Percentiles rank a stretch among this genome's conserved stretches.
phyloP scores from a whole-genome alignment of 164 flowering plant species.

The Houttuynia cordata region DNA sequence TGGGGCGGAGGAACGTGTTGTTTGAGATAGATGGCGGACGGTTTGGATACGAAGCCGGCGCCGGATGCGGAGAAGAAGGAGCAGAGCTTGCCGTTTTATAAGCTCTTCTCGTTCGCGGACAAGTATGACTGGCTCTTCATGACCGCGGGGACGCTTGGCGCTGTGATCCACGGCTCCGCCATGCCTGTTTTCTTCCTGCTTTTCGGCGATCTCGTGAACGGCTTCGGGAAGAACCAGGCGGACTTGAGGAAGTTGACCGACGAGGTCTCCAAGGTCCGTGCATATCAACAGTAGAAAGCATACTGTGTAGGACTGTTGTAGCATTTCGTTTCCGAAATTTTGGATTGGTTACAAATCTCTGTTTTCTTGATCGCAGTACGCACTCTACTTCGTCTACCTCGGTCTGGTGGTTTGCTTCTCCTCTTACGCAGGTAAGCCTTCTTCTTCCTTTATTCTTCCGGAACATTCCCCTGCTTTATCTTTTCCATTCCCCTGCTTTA shows the following conservation, averaged over 20 bases:
- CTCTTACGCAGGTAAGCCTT: slow-evolving; percentile 67
- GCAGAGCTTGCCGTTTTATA: slow-evolving; percentile 61
- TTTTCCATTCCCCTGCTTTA: too few relatives aligned
- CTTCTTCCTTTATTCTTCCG: neutral
- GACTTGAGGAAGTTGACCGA: slow-evolving; percentile 64
- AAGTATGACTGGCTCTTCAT: slow-evolving; percentile 63
- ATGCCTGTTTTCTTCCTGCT: slow-evolving; percentile 93
- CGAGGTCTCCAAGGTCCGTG: slow-evolving; percentile 74
- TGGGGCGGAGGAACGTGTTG: neutral
- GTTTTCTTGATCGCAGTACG: slow-evolving; percentile 51
- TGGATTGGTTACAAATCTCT: neutral
- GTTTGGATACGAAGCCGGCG: slow-evolving; percentile 31
- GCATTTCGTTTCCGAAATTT: too few relatives aligned
- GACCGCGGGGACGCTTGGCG: slow-evolving; percentile 76
- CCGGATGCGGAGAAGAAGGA: slow-evolving; percentile 86
- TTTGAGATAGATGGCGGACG: slow-evolving; percentile 41
- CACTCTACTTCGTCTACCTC: slow-evolving; percentile 85
- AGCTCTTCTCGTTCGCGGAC: slow-evolving; percentile 90
- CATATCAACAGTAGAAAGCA: too few relatives aligned
- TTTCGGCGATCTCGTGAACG: slow-evolving; percentile 92
- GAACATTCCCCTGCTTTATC: too few relatives aligned
- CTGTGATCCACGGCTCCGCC: slow-evolving; percentile 85
- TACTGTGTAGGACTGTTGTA: too few relatives aligned
- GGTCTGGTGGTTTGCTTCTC: slow-evolving; percentile 83
- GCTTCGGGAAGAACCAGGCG: slow-evolving; percentile 78